Base-by-base conservation (phyloP, 441 rosid genomes). In the Aleurites moluccanus region DNA sequence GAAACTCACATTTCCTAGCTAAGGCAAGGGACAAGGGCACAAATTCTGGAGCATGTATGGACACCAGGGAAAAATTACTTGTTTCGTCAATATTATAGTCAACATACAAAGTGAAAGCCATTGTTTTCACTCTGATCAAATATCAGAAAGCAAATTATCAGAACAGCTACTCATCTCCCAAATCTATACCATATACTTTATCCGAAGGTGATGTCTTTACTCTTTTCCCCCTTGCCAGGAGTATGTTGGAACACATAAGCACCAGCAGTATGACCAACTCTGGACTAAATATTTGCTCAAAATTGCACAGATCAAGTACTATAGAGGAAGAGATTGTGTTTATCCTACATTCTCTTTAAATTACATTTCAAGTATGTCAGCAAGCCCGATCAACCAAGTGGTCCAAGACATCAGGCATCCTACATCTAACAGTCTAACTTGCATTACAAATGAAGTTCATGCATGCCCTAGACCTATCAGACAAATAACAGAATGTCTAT, bases 21-120 rank as follows among this genome's bases (percentile, higher is more conserved):
- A 3, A 55, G 55, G 62, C 18, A 56, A 66, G 11, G 10, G 38
- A 21, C 3, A 25, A 64, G 50, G 33, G 61, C 67, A 27, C 23
- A 67, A n/a, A n/a, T 0, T 0, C 25, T 59, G 10, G 49, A 23
- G 60, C 67, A 64, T 44, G 47, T 6, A 21, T 30, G 70, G 49
- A 55, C 33, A 70, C 64, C 28, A 52, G 20, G 11, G 30, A 23
- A 52, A 50, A 64, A 50, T 55, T 30, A 74, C 53, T 65, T 53
- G 64, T 38, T 25, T 55, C 16, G 4, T 42, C 27, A 30, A 28
- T 23, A 56, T 21, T 28, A 20, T 7, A 8, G 56, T 18, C 68
- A 49, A 33, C 14, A 7, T 4, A 16, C 28, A 33, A 21, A 45
- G 61, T 69, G 15, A 30, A 27, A 25, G 20, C 18, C 18, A 55